Evolutionary conservation across 192 early-diverging fungal species (phyloP).

Genomic region (Oehlia diaphana): DNA sequence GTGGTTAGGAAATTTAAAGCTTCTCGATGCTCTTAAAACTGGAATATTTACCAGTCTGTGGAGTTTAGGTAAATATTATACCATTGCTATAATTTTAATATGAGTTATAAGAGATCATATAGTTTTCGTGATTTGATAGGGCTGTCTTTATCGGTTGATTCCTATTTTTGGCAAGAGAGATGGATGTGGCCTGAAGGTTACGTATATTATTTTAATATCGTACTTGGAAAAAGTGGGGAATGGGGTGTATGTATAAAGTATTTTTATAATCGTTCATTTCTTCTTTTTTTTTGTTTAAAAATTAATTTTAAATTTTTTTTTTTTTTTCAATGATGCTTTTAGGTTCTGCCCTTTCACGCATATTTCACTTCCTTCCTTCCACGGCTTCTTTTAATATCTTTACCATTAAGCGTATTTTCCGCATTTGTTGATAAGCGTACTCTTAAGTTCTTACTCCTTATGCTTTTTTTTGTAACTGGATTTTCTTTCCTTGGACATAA

Average conservation of each 20-base stretch:
- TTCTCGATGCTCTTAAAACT: slow-evolving; percentile 30
- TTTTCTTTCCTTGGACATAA: slow-evolving; percentile 88
- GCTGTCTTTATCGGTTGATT: slow-evolving; percentile 63
- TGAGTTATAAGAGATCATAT: not conserved
- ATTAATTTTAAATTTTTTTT: not conserved
- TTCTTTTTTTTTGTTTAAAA: not conserved
- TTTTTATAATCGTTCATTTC: not conserved
- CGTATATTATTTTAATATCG: slow-evolving; percentile 76
- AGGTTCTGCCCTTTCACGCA: slow-evolving; percentile 60
- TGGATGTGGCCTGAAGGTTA: slow-evolving; percentile 72
- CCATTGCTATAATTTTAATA: not conserved
- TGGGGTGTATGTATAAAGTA: slow-evolving; percentile 56
- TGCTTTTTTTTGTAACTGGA: slow-evolving; percentile 54
- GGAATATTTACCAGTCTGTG: slow-evolving; percentile 31
- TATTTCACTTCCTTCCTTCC: slow-evolving; percentile 80
- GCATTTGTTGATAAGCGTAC: slow-evolving; percentile 45
- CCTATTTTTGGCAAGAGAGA: slow-evolving; percentile 70
- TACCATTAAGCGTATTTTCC: slow-evolving; percentile 65
- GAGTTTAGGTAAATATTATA: slow-evolving; percentile 29
- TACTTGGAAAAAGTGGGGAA: slow-evolving; percentile 62
- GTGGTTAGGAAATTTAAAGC: slow-evolving; percentile 27
- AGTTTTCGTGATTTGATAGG: not conserved
- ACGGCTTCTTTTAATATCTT: slow-evolving; percentile 65
- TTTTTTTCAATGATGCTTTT: not conserved
- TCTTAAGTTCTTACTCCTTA: slow-evolving; percentile 55